These are phyloP conservation scores for Serendipita sp. DNA, from an alignment of 768 basidiomycete species.

Conservation along the genomic window DNA sequence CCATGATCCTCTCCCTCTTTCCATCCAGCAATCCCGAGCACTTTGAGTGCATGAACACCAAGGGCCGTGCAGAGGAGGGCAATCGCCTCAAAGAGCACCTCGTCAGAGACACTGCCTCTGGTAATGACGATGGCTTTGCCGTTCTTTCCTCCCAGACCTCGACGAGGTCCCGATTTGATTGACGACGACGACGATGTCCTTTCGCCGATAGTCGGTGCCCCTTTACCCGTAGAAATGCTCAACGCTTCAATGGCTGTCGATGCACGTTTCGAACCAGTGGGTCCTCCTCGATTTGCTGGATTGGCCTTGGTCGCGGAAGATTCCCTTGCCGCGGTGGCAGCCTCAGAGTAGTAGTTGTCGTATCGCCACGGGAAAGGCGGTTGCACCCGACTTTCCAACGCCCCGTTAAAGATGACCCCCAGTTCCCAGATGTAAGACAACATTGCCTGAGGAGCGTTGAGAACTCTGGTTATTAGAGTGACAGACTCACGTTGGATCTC, in stretches of 20 bases:
- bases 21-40: background rate
- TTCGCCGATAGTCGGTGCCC: background rate
- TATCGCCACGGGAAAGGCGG: background rate
- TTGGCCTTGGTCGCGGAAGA: background rate
- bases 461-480: background rate
- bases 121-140: background rate
- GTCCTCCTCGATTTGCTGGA: background rate
- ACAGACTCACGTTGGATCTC: background rate
- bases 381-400: background rate
- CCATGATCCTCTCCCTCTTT: background rate
- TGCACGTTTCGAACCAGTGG: background rate
- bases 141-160: background rate
- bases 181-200: background rate
- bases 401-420: background rate
- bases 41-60: background rate
- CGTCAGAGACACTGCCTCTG: background rate
- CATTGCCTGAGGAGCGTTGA: background rate
- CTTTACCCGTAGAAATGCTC: background rate
- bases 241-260: background rate
- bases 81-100: slow-evolving; percentile 4
- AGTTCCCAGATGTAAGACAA: background rate
- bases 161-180: too few species aligned
- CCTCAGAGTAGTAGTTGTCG: background rate
- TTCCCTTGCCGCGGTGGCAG: background rate
- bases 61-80: background rate